A percentile compares a stretch with the other conserved stretches of the same genome.
These are phyloP conservation scores for Backusella psychrophila DNA, from an alignment of 192 early-diverging fungal species.

Conservation along the genomic window DNA sequence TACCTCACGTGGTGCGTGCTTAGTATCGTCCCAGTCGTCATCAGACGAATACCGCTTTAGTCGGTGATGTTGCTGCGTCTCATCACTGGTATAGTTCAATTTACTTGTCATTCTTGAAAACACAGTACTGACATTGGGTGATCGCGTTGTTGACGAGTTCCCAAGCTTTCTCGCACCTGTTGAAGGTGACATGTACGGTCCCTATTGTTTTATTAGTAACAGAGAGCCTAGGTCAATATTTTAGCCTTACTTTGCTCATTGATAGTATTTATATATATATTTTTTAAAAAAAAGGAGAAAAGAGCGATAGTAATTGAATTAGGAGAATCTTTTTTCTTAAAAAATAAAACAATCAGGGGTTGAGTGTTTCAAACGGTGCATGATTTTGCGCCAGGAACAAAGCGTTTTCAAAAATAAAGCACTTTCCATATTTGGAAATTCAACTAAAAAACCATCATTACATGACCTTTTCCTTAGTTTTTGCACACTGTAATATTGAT, in stretches of 20 bases:
- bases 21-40: slow-evolving; percentile 19
- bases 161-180: slow-evolving; percentile 13
- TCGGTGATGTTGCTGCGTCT: not conserved
- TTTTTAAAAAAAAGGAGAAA: not conserved
- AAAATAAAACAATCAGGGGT: not conserved
- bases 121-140: slow-evolving; percentile 13
- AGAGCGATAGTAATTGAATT: not conserved
- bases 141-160: not conserved
- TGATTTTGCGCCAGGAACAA: not conserved
- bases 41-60: not conserved
- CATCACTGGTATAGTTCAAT: not conserved
- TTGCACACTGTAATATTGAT: not conserved
- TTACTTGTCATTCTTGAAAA: slow-evolving; percentile 2
- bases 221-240: too few relatives aligned
- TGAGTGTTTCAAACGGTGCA: not conserved
- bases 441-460: not conserved
- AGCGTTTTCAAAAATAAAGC: not conserved
- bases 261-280: not conserved
- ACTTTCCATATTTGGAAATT: not conserved
- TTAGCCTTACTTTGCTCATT: slow-evolving; percentile 9
- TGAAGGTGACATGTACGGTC: slow-evolving; percentile 11
- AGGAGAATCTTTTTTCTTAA: not conserved
- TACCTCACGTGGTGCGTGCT: slow-evolving; percentile 4
- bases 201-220: not conserved
- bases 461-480: not conserved